These are phyloP conservation scores for Daldinia eschscholtzii DNA, from an alignment of 2,329 filamentous ascomycete genomes.

Conservation along the genomic window DNA sequence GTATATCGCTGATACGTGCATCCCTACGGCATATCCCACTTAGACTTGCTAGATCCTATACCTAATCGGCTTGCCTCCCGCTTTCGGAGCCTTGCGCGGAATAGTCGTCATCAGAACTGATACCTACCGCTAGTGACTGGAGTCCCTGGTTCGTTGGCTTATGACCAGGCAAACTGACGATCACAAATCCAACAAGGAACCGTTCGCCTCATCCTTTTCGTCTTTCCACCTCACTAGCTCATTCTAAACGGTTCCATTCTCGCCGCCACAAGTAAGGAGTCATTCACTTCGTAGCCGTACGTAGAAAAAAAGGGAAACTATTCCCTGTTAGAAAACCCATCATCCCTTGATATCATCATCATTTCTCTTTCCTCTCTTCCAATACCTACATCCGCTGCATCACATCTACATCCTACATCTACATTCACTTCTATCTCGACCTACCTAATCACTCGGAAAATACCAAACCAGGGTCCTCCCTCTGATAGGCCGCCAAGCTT, in stretches of 20 bases:
- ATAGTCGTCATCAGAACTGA: constrained; percentile 48
- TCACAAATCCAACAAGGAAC: constrained; percentile 37
- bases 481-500: constrained; percentile 29
- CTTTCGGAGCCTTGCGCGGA: constrained; percentile 53
- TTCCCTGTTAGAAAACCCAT: constrained; percentile 14
- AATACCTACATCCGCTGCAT: not conserved
- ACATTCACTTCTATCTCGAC: constrained; percentile 11
- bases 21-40: constrained; percentile 42
- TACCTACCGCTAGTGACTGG: constrained; percentile 36
- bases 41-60: constrained; percentile 22
- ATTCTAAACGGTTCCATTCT: constrained; percentile 42
- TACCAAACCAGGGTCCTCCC: constrained; percentile 13
- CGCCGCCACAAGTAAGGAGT: constrained; percentile 41
- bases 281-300: constrained; percentile 24
- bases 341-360: constrained; percentile 19
- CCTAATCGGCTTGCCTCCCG: constrained; percentile 48
- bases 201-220: constrained; percentile 41
- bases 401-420: not conserved
- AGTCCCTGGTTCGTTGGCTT: constrained; percentile 35
- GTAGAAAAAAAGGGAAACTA: constrained; percentile 9
- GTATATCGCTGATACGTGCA: constrained; percentile 39
- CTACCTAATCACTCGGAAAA: constrained; percentile 7
- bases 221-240: constrained; percentile 29
- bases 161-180: constrained; percentile 34
- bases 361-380: constrained; percentile 11